A percentile compares a stretch with the other conserved stretches of the same genome.
Evolutionary conservation across 2,329 filamentous ascomycete genomes (phyloP).

Genomic region (Pyricularia sp.): DNA sequence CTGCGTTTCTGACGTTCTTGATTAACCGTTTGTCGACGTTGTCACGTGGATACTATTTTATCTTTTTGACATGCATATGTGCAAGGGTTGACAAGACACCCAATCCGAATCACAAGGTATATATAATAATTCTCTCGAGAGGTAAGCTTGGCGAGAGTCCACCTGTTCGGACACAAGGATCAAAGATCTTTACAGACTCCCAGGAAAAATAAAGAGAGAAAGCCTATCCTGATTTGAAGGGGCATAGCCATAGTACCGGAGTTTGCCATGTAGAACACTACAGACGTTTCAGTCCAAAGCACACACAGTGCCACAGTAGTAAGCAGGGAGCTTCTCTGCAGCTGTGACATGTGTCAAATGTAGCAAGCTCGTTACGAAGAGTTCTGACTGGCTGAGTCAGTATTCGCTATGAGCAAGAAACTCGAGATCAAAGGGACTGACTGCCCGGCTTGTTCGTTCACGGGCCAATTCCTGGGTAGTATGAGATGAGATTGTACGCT

Average conservation of each 20-base stretch:
- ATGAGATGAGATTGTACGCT: not conserved
- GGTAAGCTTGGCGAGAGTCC: not conserved
- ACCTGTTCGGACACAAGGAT: not conserved
- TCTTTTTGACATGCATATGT: not conserved
- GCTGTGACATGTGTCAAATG: not conserved
- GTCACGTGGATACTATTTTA: not conserved
- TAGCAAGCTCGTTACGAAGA: not conserved
- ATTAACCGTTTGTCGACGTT: not conserved
- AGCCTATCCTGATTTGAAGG: not conserved
- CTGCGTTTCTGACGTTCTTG: not conserved
- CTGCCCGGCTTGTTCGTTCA: not conserved
- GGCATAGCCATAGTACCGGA: not conserved
- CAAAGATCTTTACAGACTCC: not conserved
- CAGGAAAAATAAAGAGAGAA: not conserved
- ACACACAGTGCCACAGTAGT: too few species aligned
- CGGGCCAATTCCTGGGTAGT: not conserved
- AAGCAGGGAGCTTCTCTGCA: not conserved
- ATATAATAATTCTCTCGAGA: not conserved
- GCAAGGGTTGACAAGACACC: not conserved
- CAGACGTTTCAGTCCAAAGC: not conserved
- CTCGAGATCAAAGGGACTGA: not conserved
- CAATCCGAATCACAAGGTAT: too few species aligned
- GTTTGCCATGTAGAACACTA: not conserved
- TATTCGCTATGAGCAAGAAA: not conserved
- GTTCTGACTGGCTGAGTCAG: not conserved